Evolutionary conservation across 1,284 basidiomycete genomes (phyloP).

Genomic region (Microbotryum saponariae): DNA sequence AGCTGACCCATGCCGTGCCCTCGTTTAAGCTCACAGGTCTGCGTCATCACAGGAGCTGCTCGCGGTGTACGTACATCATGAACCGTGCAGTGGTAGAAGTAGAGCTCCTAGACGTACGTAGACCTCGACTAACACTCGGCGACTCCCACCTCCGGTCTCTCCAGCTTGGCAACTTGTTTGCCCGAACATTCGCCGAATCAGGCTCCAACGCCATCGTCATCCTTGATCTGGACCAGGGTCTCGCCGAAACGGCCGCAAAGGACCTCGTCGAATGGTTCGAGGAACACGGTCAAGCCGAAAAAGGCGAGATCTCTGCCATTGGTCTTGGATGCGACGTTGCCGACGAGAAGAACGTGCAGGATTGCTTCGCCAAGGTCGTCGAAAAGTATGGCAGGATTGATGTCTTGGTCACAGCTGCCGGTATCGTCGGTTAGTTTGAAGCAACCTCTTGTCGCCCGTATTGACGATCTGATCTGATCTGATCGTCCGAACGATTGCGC

Average conservation of each 20-base stretch:
- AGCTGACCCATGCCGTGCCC: neutral
- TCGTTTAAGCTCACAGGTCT: slow-evolving; percentile 52
- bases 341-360: slow-evolving; percentile 67
- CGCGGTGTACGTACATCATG: slow-evolving; percentile 49
- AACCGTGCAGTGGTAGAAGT: too few species aligned
- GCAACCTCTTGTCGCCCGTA: slow-evolving; percentile 32
- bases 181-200: slow-evolving; percentile 78
- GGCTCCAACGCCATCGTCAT: slow-evolving; percentile 72
- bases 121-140: neutral
- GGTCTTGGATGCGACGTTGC: slow-evolving; percentile 83
- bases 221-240: slow-evolving; percentile 70
- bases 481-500: slow-evolving; percentile 6
- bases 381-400: slow-evolving; percentile 75
- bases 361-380: slow-evolving; percentile 60
- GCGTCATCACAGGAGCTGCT: slow-evolving; percentile 88
- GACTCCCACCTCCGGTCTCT: neutral
- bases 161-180: slow-evolving; percentile 74
- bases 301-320: slow-evolving; percentile 59
- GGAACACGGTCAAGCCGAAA: slow-evolving; percentile 53
- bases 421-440: slow-evolving; percentile 43
- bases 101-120: too few species aligned
- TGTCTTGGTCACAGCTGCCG: slow-evolving; percentile 76
- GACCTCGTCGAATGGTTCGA: slow-evolving; percentile 59
- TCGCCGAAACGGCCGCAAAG: slow-evolving; percentile 62
- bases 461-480: slow-evolving; percentile 6